Conservation (phyloP, 1,139 yeast genomes). For the Scheffersomyces segobiensis region DNA sequence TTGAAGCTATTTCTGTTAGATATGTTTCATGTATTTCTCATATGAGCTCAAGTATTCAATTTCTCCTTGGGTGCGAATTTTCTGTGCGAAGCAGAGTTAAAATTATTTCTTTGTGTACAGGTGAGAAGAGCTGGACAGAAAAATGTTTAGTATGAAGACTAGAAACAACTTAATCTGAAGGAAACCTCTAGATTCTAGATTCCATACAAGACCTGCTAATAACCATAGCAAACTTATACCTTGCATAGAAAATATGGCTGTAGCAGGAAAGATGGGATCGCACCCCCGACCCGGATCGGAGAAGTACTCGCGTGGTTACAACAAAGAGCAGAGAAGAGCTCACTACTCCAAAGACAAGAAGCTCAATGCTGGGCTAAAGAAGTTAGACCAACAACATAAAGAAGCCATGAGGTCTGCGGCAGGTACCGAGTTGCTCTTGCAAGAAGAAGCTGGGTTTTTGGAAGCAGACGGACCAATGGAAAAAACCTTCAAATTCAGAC, state of each 20-base stretch:
- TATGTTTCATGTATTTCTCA: background rate
- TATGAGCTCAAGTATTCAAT: background rate
- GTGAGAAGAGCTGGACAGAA: background rate
- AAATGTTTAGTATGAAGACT: background rate
- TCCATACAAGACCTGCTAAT: background rate
- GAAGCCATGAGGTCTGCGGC: slow-evolving; percentile 82
- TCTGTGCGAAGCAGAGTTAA: background rate
- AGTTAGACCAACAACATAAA: slow-evolving; percentile 70
- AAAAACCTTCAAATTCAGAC: slow-evolving; percentile 81
- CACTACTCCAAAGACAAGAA: slow-evolving; percentile 54
- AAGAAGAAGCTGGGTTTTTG: slow-evolving; percentile 80
- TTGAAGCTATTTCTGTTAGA: background rate
- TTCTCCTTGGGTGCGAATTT: background rate
- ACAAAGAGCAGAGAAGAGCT: slow-evolving; percentile 22
- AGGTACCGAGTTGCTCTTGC: slow-evolving; percentile 79
- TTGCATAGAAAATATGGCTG: background rate
- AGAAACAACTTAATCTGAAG: background rate
- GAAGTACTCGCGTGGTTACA: slow-evolving; percentile 18
- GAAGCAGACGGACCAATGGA: slow-evolving; percentile 92
- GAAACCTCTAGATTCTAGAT: background rate
- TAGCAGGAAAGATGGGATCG: background rate
- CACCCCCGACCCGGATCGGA: slow-evolving; percentile 8
- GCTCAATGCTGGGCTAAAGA: slow-evolving; percentile 62
- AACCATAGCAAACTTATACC: background rate
- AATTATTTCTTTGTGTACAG: background rate